Evolutionary conservation across 805 yeast genomes (phyloP), one percentile per base, ranked within the genome.

Genomic region (Candida nemodendra): DNA sequence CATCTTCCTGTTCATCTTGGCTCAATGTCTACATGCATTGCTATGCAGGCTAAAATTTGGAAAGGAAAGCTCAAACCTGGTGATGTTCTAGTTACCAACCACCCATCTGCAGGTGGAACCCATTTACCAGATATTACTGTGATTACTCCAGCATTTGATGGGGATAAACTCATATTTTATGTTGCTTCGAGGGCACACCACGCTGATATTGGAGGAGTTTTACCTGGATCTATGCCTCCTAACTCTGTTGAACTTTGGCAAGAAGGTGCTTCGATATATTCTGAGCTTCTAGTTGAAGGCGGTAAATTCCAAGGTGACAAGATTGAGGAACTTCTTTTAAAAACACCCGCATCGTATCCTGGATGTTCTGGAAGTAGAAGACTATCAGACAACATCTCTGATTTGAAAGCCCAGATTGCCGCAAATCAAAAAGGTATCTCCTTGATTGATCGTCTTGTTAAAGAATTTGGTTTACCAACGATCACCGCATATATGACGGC

Each of bases 171-270:
- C 24, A 76, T 88, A 18, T 90, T 90, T 59, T 90, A 87, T 70
- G 89, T 87, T 11, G 98, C 97, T 0, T 82, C 95, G 0, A 72
- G 98, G 47, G 97, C 96, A 2, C 98, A 90, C 63, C 98, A 91
- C 64, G 90, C 96, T 5, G 98, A 90, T 61, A 90, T 91, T 54
- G 97, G 98, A 13, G 95, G 95, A 11, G 77, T 83, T 41, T 64
- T 87, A 24, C 95, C 97, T 1, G 97, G 97, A 1, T 84, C 95
- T 0, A 88, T 90, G 89, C 96, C 97, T 12, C 95, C 96, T 8
- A 80, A 84, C 55, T 87, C 96, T 2, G 86, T 81, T 53, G 79
- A 80, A 42, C 64, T 91, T 27, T 83, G 79, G 70, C 90, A 90
- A 56, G 97, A 90, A 63, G 98, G 97, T 30, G 96, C 96, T 2